Conservation (phyloP, 768 basidiomycete genomes). For the Podaxis pistillaris region DNA sequence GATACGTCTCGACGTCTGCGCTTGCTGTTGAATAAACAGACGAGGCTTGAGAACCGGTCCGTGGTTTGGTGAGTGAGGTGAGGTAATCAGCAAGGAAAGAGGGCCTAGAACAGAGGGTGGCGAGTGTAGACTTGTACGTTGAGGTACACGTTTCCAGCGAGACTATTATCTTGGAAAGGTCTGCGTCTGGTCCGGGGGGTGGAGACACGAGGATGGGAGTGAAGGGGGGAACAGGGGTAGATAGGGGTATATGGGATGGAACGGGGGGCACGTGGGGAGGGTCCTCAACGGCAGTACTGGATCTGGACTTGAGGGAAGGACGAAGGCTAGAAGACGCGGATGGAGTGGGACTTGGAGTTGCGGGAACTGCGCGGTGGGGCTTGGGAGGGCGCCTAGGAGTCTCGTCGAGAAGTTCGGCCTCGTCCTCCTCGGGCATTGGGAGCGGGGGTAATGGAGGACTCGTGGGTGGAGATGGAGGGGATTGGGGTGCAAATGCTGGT, state of each 20-base stretch:
- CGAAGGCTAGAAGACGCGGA: constrained; percentile 25
- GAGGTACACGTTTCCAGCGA: constrained; percentile 72
- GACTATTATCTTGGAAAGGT: constrained; percentile 64
- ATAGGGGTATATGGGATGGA: constrained; percentile 40
- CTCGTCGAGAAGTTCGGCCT: constrained; percentile 24
- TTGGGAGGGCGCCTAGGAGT: constrained; percentile 31
- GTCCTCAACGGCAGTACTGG: constrained; percentile 35
- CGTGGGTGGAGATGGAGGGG: constrained; percentile 23
- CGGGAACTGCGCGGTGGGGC: constrained; percentile 25
- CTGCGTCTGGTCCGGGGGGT: constrained; percentile 43
- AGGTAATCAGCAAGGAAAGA: constrained; percentile 65
- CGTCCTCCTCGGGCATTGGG: constrained; percentile 36
- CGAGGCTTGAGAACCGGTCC: constrained; percentile 42
- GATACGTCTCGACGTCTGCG: constrained; percentile 54
- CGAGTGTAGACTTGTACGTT: constrained; percentile 63
- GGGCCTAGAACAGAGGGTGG: constrained; percentile 65
- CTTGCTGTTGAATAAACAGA: constrained; percentile 57
- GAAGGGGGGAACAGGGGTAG: constrained; percentile 57
- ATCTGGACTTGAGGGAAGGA: constrained; percentile 38
- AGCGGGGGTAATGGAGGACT: constrained; percentile 59
- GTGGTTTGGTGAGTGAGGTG: constrained; percentile 35
- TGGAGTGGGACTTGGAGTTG: constrained; percentile 24
- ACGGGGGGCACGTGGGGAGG: constrained; percentile 47
- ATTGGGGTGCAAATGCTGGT: constrained; percentile 13
- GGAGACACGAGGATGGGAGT: constrained; percentile 64